Base-by-base conservation (phyloP, 1,284 basidiomycete species). In the Afroboletus lepidellus region DNA sequence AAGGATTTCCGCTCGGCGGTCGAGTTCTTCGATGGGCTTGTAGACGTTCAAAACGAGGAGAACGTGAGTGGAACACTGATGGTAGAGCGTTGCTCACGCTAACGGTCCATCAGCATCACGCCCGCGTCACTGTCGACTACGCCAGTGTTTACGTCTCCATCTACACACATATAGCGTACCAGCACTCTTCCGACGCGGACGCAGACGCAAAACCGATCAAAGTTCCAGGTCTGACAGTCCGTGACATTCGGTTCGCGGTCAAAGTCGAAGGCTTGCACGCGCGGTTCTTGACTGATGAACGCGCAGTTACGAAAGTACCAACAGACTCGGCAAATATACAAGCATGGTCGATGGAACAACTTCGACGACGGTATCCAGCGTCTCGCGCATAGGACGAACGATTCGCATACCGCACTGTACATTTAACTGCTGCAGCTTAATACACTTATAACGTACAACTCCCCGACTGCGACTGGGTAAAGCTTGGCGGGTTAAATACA, bases 191-290 rank as follows among this genome's bases (percentile, higher is more conserved):
- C 37, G 48, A 16, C 29, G 8, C 56, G 23, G 55, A 48, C 21
- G 54, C 39, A 41, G 50, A 54, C 46, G 30, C 57, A 45, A 46
- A 56, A 21, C 47, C 58, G n/a, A 48, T 45, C 48, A 65, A 53
- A 44, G 47, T 66, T 18, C 69, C 74, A 0, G 77, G 76, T 1
- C 69, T 85, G 45, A 83, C 82, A 0, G 59, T 70, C 3, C 78
- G 80, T 42, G 83, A 85, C 58, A 54, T 83, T 36, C 78, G 80
- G 32, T 69, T 81, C 34, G 81, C 79, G 11, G 62, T 67, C 20
- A 52, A 39, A 23, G 50, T 62, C 9, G 66, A 67, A 50, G 36
- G 27, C 39, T 23, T 69, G 36, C 68, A 71, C 33, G 37, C 51
- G 15, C 47, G 5, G 18, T 69, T 68, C 47, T 49, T 70, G 48